Percentiles rank a stretch among this genome's conserved stretches.
Conservation (phyloP, 2,329 filamentous ascomycete genomes). For the Colletotrichum musae region DNA sequence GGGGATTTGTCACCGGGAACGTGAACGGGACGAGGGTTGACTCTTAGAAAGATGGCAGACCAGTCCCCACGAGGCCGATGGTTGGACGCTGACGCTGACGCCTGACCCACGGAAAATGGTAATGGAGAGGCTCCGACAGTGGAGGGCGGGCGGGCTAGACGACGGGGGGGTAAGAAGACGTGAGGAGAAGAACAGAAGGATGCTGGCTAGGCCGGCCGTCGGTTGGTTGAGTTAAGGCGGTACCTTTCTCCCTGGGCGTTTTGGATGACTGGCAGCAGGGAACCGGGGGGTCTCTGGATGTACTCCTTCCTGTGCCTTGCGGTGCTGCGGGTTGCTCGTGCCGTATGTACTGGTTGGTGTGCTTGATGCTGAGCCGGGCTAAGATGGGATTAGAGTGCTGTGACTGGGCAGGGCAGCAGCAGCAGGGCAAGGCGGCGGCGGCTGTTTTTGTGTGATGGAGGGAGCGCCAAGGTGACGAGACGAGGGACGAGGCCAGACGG, state of each 20-base stretch:
- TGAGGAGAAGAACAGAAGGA: constrained; percentile 10
- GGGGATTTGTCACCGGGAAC: constrained; percentile 38
- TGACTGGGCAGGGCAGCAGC: constrained; percentile 7
- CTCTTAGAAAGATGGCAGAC: constrained; percentile 11
- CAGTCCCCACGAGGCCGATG: constrained; percentile 34
- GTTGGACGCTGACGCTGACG: constrained; percentile 32
- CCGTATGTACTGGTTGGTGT: neutral
- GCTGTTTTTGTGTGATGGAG: constrained; percentile 31
- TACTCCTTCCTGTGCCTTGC: constrained; percentile 16
- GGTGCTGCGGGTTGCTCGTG: constrained; percentile 18
- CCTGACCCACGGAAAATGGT: constrained; percentile 36
- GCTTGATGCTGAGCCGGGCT: neutral
- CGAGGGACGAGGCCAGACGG: constrained; percentile 14
- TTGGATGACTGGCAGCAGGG: constrained; percentile 14
- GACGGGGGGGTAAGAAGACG: neutral
- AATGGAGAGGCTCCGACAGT: constrained; percentile 38
- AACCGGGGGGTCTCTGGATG: constrained; percentile 9
- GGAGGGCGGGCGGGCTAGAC: constrained; percentile 12
- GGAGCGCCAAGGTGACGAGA: constrained; percentile 23
- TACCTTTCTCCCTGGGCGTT: constrained; percentile 10
- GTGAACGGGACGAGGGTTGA: constrained; percentile 14
- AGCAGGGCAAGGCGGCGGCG: constrained; percentile 10
- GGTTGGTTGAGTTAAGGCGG: constrained; percentile 5
- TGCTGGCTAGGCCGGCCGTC: constrained; percentile 8
- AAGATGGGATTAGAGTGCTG: neutral